These are phyloP conservation scores for Arachis stenosperma DNA, from an alignment of 306 rosid genomes.

Conservation along the genomic window DNA sequence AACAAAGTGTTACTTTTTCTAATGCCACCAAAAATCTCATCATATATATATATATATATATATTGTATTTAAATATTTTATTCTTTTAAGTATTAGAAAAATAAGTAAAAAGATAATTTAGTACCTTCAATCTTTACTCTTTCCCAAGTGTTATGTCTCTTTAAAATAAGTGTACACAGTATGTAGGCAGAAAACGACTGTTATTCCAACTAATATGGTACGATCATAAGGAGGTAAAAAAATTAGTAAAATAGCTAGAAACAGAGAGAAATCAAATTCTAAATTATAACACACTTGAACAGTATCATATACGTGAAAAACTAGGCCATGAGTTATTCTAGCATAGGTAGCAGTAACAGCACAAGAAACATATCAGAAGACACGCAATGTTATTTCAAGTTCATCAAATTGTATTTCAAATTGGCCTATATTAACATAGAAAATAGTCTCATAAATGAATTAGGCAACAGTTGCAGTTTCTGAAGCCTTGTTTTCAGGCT, in stretches of 20 bases:
- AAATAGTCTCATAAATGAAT: slow-evolving; percentile 16
- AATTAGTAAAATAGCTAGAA: not conserved
- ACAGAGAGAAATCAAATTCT: not conserved
- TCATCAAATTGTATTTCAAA: slow-evolving; percentile 6
- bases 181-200: not conserved
- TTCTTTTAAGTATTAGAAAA: too few species aligned
- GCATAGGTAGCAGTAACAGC: slow-evolving; percentile 38
- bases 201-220: not conserved
- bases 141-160: not conserved
- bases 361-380: slow-evolving; percentile 26
- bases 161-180: not conserved
- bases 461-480: slow-evolving; percentile 58
- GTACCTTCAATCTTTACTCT: too few species aligned
- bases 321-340: slow-evolving; percentile 33
- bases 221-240: not conserved
- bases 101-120: too few species aligned
- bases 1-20: too few species aligned
- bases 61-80: too few species aligned
- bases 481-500: slow-evolving; percentile 47
- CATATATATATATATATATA: too few species aligned
- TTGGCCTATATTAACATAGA: slow-evolving; percentile 24
- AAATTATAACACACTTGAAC: not conserved
- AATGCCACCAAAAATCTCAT: too few species aligned
- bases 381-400: slow-evolving; percentile 13
- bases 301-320: slow-evolving; percentile 21